These are phyloP conservation scores for Aegilops umbellulata DNA, from an alignment of 176 grass and related monocot genomes.

Conservation along the genomic window DNA sequence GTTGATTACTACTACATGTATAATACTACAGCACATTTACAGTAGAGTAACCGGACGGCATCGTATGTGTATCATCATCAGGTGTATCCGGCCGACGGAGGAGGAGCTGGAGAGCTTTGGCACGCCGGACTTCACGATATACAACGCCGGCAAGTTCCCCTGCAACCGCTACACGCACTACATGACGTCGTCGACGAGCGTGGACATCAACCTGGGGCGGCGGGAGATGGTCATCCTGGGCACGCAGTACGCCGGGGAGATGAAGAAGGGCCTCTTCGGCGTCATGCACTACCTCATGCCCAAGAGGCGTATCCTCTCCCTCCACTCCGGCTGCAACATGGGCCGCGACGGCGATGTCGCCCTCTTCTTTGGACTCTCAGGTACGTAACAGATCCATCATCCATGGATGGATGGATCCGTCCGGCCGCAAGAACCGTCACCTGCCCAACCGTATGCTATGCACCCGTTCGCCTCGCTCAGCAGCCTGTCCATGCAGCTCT, in stretches of 20 bases:
- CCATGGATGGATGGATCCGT: background rate
- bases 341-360: conserved; percentile 92
- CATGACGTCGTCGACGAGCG: conserved; percentile 97
- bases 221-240: conserved; percentile 99
- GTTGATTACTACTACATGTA: too few species aligned
- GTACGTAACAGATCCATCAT: conserved; percentile 34
- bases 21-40: too few species aligned
- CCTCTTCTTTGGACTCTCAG: conserved; percentile 99
- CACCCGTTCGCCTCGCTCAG: background rate
- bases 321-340: conserved; percentile 99
- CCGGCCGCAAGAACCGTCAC: conserved; percentile 43
- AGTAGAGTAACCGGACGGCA: too few species aligned
- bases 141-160: conserved; percentile 97
- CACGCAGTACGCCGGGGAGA: conserved; percentile 99
- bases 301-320: conserved; percentile 81
- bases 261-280: conserved; percentile 99
- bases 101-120: conserved; percentile 97
- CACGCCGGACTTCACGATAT: conserved; percentile 99
- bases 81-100: conserved; percentile 91
- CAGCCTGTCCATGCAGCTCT: background rate
- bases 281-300: conserved; percentile 99
- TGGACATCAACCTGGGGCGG: conserved; percentile 90
- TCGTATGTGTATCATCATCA: background rate
- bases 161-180: conserved; percentile 99
- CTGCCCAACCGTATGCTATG: conserved; percentile 57